Conservation (phyloP, 73 alveolate species). For the Loxodes magnus region DNA sequence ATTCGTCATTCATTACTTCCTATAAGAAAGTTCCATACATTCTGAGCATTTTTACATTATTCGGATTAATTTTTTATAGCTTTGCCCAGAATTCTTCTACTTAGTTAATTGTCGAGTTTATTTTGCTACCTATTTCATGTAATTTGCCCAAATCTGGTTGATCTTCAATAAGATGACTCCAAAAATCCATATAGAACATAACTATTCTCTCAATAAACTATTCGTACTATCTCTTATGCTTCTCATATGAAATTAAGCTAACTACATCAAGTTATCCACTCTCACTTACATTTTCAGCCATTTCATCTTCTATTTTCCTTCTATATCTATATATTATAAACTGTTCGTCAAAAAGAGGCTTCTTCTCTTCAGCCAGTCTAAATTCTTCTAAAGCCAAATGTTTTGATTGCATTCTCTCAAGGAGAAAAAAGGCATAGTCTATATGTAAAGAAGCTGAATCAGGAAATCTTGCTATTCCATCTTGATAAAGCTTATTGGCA, state of each 20-base stretch:
- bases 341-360: slow-evolving; percentile 8
- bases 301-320: slow-evolving; percentile 15
- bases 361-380: slow-evolving; percentile 11
- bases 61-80: too few species aligned
- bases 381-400: slow-evolving; percentile 14
- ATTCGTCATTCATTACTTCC: too few species aligned
- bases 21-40: too few species aligned
- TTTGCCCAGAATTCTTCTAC: slow-evolving; percentile 18
- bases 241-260: slow-evolving; percentile 5
- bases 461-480: slow-evolving; percentile 14
- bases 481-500: slow-evolving; percentile 8
- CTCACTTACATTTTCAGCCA: slow-evolving; percentile 9
- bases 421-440: slow-evolving; percentile 12
- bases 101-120: neutral
- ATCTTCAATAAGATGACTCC: slow-evolving; percentile 20
- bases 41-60: too few species aligned
- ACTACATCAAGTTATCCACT: slow-evolving; percentile 10
- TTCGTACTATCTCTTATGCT: neutral
- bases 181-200: slow-evolving; percentile 11
- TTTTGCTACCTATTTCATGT: slow-evolving; percentile 2
- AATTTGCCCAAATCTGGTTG: slow-evolving; percentile 17
- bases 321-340: slow-evolving; percentile 16
- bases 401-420: slow-evolving; percentile 8
- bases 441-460: slow-evolving; percentile 7
- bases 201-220: slow-evolving; percentile 12